Evolutionary conservation across 2,329 filamentous ascomycete genomes (phyloP).

Genomic region (Alternaria sp.): DNA sequence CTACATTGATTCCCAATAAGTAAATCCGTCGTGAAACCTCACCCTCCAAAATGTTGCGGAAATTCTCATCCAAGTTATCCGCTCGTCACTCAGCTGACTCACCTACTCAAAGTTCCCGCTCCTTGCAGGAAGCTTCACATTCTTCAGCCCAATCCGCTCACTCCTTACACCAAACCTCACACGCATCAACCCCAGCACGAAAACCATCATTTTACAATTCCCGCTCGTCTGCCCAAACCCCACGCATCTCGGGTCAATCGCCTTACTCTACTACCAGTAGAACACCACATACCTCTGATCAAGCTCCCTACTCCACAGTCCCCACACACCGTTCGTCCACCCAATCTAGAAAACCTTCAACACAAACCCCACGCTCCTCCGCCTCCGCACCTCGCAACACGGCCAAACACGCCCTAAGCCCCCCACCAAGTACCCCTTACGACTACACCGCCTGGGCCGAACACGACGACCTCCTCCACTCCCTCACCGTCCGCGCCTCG

Average conservation of each 20-base stretch:
- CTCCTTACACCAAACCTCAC: background rate
- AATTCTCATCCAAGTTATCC: background rate
- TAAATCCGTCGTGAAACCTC: background rate
- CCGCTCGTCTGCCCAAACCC: background rate
- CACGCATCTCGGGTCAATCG: background rate
- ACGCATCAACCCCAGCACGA: background rate
- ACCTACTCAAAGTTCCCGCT: background rate
- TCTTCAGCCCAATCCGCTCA: background rate
- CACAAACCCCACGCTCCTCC: conserved; percentile 3
- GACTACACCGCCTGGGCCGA: conserved; percentile 1
- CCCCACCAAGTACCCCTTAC: background rate
- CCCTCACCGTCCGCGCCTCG: background rate
- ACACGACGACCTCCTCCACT: conserved; percentile 2
- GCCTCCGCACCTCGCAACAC: background rate
- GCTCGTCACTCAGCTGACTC: background rate
- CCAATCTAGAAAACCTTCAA: background rate
- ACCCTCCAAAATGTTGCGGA: background rate
- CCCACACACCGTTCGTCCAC: background rate
- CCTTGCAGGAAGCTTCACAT: background rate
- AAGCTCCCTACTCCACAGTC: background rate
- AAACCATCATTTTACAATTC: background rate
- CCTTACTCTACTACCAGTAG: background rate
- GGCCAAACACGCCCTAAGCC: background rate
- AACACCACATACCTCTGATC: background rate
- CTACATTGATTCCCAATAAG: background rate